Evolutionary conservation across 176 grass and related monocot species (phyloP).

Genomic region (Cenchrus purpureus): DNA sequence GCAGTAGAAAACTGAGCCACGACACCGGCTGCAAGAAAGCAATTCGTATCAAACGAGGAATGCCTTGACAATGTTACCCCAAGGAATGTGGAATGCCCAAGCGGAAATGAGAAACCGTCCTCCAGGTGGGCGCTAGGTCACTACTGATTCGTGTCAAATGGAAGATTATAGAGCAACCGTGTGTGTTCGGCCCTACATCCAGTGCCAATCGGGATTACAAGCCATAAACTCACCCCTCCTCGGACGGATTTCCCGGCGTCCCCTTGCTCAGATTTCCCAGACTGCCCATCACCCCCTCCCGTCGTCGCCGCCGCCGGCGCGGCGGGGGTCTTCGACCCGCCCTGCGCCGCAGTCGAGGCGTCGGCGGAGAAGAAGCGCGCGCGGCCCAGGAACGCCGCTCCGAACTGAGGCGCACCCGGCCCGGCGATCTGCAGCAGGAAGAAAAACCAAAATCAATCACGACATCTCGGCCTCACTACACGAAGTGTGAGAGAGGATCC

Average conservation of each 20-base stretch:
- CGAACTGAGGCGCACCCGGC: background rate
- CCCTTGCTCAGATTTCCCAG: conserved; percentile 44
- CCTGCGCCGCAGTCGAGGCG: conserved; percentile 16
- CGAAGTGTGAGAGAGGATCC: background rate
- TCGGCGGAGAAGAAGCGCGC: conserved; percentile 38
- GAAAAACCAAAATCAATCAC: background rate
- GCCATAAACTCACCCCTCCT: conserved; percentile 59
- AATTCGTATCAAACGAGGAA: background rate
- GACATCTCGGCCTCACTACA: background rate
- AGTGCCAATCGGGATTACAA: background rate
- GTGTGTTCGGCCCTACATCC: background rate
- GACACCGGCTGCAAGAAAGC: conserved; percentile 68
- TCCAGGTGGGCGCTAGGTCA: background rate
- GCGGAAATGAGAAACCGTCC: background rate
- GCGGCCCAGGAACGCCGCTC: conserved; percentile 1
- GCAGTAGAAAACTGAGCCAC: conserved; percentile 84
- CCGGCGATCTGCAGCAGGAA: conserved; percentile 7
- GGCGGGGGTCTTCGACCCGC: background rate
- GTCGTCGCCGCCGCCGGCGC: background rate
- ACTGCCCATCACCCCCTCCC: conserved; percentile 10
- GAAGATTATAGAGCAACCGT: background rate
- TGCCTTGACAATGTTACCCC: too few relatives aligned
- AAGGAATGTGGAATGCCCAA: background rate
- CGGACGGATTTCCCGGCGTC: conserved; percentile 55
- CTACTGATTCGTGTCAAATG: background rate